These are phyloP conservation scores for Pseudozyma tsukubaensis DNA, from an alignment of 1,284 basidiomycete genomes.

Conservation along the genomic window DNA sequence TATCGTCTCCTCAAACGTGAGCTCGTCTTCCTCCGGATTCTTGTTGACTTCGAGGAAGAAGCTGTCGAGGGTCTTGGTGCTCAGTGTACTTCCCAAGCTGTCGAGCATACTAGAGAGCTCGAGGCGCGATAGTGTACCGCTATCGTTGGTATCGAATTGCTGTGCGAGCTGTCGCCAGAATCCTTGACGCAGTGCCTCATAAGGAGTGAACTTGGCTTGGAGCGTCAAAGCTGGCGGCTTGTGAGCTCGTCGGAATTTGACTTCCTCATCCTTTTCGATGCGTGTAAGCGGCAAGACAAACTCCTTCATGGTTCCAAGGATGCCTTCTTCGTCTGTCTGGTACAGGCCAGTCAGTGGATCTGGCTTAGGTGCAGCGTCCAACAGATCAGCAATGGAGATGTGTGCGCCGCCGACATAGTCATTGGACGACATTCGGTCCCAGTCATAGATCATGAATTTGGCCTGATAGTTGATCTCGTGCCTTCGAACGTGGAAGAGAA, in stretches of 20 bases:
- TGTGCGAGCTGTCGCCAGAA: conserved; percentile 92
- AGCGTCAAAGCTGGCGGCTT: conserved; percentile 55
- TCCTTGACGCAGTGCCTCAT: conserved; percentile 73
- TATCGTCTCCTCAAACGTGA: conserved; percentile 79
- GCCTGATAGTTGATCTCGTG: conserved; percentile 76
- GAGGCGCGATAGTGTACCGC: conserved; percentile 79
- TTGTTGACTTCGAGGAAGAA: conserved; percentile 72
- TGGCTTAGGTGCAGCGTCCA: conserved; percentile 55
- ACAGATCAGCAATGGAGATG: conserved; percentile 50
- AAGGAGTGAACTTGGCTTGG: conserved; percentile 93
- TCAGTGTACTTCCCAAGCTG: conserved; percentile 92
- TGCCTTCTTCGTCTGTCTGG: conserved; percentile 37
- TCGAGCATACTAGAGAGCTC: conserved; percentile 97
- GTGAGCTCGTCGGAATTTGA: conserved; percentile 45
- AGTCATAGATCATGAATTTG: conserved; percentile 65
- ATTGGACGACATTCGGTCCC: conserved; percentile 65
- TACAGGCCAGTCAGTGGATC: conserved; percentile 59
- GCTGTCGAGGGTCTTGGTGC: conserved; percentile 80
- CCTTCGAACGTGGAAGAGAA: conserved; percentile 91
- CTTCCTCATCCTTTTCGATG: conserved; percentile 49
- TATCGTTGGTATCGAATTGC: conserved; percentile 92
- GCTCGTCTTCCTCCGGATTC: conserved; percentile 76
- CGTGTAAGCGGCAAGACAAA: conserved; percentile 54
- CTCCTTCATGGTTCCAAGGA: conserved; percentile 35
- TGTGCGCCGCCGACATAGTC: conserved; percentile 62